Conservation (phyloP, 805 yeast species). For the Diddensiella santjacobensis region DNA sequence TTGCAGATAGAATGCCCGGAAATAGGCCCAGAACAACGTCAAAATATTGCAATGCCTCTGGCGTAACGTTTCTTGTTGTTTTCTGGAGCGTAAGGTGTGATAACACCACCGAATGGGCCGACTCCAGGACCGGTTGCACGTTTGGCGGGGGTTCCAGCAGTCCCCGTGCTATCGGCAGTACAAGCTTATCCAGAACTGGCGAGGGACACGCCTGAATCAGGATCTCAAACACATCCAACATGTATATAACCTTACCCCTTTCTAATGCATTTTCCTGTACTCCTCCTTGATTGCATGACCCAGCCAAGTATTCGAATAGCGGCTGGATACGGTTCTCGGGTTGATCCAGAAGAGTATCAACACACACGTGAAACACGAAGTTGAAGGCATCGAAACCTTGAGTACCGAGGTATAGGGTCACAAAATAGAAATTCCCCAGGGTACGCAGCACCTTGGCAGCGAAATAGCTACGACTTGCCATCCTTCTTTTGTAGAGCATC, state of each 20-base stretch:
- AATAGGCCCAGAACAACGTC: slow-evolving; percentile 50
- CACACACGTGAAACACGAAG: slow-evolving; percentile 49
- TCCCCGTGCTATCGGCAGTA: slow-evolving; percentile 30
- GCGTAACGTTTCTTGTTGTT: slow-evolving; percentile 24
- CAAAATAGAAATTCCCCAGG: slow-evolving; percentile 25
- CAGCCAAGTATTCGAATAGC: slow-evolving; percentile 32
- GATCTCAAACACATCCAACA: slow-evolving; percentile 35
- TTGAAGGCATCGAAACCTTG: slow-evolving; percentile 44
- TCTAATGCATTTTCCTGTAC: slow-evolving; percentile 26
- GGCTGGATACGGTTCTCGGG: slow-evolving; percentile 14
- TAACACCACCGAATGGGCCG: slow-evolving; percentile 59
- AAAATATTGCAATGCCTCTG: slow-evolving; percentile 35
- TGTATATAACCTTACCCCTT: slow-evolving; percentile 27
- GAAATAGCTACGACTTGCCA: slow-evolving; percentile 12
- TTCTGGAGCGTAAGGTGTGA: slow-evolving; percentile 29
- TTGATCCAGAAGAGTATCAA: slow-evolving; percentile 39
- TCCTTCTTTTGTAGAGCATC: slow-evolving; percentile 13
- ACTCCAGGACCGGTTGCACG: slow-evolving; percentile 45
- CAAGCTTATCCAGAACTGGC: slow-evolving; percentile 34
- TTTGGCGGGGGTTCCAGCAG: slow-evolving; percentile 18
- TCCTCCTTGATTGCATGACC: slow-evolving; percentile 29
- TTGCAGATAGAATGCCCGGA: slow-evolving; percentile 50
- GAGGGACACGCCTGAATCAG: slow-evolving; percentile 34
- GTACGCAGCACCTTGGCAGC: slow-evolving; percentile 21
- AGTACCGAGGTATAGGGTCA: slow-evolving; percentile 27